Evolutionary conservation across 2,329 filamentous ascomycete species (phyloP), one percentile per base, ranked within the genome.

Genomic region (Trichoderma semiorbis): DNA sequence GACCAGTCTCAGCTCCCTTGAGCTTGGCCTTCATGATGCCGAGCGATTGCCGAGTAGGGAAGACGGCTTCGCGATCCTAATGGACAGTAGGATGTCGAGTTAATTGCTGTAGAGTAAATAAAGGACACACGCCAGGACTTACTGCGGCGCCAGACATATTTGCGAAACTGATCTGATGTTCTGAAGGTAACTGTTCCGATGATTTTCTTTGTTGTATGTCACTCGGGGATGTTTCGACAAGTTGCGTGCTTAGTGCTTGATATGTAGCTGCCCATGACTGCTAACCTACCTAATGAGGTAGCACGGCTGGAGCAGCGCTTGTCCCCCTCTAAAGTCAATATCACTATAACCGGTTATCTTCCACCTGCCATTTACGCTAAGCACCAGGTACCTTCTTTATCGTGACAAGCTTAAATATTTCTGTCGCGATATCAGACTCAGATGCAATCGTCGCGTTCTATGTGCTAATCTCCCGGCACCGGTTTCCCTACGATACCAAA

Each of bases 11-110:
- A 70, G 93, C 93, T 74, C 93, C 95, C 87, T 98, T 98, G 80
- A 99, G 90, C 87, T 99, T 99, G 76, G 92, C 90, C 85, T 98
- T 98, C 95, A 99, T 99, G 80, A 97, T 84, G 75, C 94, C 95
- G 84, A 99, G 87, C 82, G 94, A 97, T 87, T 99, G 96, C 79
- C 96, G 93, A 80, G 96, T 99, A 79, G 96, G 93, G 84, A 99
- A 99, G 84, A 99, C 95, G 79, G 95, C 89, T 85, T 99, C 96
- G 82, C 96, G 91, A 82, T 95, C 94, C 95, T 97, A 65, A 18
- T 34, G 7, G 32, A 57, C n/a, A 18, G 43, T 78, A 47, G 78
- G 76, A 60, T 55, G 61, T 68, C 70, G 39, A 28, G 18, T 61
- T 28, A n/a, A 21, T 7, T 28, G 26, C n/a, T 6, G 14, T 10